Evolutionary conservation across 1,284 basidiomycete genomes (phyloP).

Genomic region (Boletus semigastroideus): DNA sequence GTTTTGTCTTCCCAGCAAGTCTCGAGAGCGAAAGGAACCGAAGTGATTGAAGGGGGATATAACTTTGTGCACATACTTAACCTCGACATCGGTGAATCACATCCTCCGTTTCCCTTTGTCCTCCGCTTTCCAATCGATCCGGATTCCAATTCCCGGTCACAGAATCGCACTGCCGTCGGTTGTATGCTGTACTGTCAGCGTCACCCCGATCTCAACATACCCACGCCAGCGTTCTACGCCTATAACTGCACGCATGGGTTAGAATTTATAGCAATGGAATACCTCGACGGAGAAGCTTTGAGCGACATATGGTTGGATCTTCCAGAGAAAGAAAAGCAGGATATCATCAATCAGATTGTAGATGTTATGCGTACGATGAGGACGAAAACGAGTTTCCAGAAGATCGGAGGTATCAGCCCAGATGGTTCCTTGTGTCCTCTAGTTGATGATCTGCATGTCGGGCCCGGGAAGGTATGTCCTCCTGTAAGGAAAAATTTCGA

Average conservation of each 20-base stretch:
- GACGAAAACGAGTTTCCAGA: not conserved
- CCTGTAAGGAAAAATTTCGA: not conserved
- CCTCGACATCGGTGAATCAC: not conserved
- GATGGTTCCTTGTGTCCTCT: not conserved
- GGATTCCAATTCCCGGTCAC: not conserved
- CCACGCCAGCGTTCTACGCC: not conserved
- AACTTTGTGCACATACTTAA: not conserved
- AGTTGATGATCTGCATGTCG: not conserved
- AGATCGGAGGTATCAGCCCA: not conserved
- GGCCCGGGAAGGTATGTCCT: not conserved
- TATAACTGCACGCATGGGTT: not conserved
- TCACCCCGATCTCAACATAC: not conserved
- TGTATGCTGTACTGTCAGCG: conserved; percentile 1
- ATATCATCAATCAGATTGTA: not conserved
- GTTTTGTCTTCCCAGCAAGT: not conserved
- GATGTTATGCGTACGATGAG: not conserved
- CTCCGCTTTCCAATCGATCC: not conserved
- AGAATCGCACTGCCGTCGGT: not conserved
- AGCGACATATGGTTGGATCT: not conserved
- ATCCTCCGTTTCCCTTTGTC: not conserved
- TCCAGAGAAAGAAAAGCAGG: not conserved
- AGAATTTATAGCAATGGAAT: not conserved
- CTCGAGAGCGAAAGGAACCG: not conserved
- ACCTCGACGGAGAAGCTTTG: not conserved
- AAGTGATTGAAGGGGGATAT: not conserved